These are phyloP conservation scores for Heteromeles arbutifolia DNA, from an alignment of 306 rosid genomes.

Conservation along the genomic window DNA sequence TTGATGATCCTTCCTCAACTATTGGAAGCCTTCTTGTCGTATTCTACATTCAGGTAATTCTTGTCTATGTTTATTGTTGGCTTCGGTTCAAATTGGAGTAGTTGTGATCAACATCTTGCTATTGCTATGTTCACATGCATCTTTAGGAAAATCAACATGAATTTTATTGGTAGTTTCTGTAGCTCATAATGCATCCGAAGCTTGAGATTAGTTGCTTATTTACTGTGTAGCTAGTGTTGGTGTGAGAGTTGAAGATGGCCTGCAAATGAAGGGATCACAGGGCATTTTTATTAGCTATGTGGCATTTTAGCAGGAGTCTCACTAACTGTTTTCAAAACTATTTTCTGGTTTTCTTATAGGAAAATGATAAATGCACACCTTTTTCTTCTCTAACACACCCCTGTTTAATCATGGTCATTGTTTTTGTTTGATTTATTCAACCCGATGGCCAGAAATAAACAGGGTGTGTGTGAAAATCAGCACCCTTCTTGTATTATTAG, in stretches of 20 bases:
- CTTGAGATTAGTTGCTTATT: background rate
- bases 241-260: background rate
- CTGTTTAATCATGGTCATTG: background rate
- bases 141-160: background rate
- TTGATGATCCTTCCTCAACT: conserved; percentile 53
- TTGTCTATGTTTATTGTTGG: background rate
- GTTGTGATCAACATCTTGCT: conserved; percentile 5
- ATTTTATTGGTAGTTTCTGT: background rate
- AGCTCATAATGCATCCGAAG: background rate
- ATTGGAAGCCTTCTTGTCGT: conserved; percentile 88
- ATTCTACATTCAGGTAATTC: conserved; percentile 81
- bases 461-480: background rate
- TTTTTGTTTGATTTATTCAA: background rate
- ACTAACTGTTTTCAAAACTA: background rate
- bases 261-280: background rate
- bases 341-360: background rate
- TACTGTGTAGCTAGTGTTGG: background rate
- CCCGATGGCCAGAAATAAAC: background rate
- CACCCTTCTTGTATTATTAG: background rate
- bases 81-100: background rate
- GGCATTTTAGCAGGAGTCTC: background rate
- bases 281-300: background rate
- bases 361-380: background rate
- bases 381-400: background rate
- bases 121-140: conserved; percentile 6